A percentile compares a stretch with the other conserved stretches of the same genome.
Conservation (phyloP, 2,329 filamentous ascomycete species). For the Thielaviopsis musarum region DNA sequence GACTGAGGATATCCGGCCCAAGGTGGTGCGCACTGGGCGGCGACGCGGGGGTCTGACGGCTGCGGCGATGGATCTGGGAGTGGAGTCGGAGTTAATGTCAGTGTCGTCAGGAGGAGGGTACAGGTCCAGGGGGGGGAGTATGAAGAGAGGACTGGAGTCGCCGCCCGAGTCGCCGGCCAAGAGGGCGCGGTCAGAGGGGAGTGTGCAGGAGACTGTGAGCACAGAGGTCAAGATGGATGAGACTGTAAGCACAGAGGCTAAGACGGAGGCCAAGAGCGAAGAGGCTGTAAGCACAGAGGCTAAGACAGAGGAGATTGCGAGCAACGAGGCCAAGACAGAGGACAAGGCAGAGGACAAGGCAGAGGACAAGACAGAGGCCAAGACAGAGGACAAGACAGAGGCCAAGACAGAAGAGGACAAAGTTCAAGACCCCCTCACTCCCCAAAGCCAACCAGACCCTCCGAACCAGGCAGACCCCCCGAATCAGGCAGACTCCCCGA, state of each 20-base stretch:
- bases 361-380: too few relatives aligned
- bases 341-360: too few relatives aligned
- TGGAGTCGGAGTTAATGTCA: neutral
- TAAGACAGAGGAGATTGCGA: slow-evolving; percentile 9
- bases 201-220: too few relatives aligned
- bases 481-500: neutral
- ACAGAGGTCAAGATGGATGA: too few relatives aligned
- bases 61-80: neutral
- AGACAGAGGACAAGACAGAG: neutral
- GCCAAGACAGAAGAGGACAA: slow-evolving; percentile 9
- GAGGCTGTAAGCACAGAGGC: too few relatives aligned
- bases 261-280: slow-evolving; percentile 8
- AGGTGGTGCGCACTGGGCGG: slow-evolving; percentile 19
- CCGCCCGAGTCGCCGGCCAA: slow-evolving; percentile 6
- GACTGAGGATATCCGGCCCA: slow-evolving; percentile 37
- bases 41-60: neutral
- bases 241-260: too few relatives aligned
- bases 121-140: slow-evolving; percentile 7
- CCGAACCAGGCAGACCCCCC: neutral
- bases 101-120: neutral
- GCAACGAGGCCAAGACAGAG: slow-evolving; percentile 9
- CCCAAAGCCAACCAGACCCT: too few relatives aligned
- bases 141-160: neutral
- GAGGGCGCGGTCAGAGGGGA: neutral
- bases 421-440: neutral